Evolutionary conservation across 495 filamentous ascomycete genomes (phyloP).

Genomic region (Cladorrhinum samala): DNA sequence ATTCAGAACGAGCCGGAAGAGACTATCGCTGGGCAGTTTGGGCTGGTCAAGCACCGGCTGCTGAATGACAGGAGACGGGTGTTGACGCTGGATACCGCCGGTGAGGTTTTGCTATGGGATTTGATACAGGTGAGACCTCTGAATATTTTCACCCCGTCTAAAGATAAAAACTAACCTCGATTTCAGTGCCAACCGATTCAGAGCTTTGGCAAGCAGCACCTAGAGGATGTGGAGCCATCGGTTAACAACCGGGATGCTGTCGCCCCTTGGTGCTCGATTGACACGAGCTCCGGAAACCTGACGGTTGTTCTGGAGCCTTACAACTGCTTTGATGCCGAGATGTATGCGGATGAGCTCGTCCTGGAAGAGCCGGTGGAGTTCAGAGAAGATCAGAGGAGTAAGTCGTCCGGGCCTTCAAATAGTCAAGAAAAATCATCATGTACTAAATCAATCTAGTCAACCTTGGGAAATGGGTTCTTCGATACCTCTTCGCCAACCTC

Average conservation of each 20-base stretch:
- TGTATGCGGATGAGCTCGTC: constrained; percentile 84
- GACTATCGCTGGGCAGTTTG: constrained; percentile 91
- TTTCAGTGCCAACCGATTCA: constrained; percentile 72
- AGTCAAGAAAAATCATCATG: constrained; percentile 11
- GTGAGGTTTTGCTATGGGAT: constrained; percentile 96
- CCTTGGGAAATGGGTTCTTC: constrained; percentile 91
- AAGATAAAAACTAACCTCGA: constrained; percentile 7
- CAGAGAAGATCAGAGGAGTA: constrained; percentile 91
- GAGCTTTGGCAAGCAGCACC: constrained; percentile 84
- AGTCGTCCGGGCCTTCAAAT: constrained; percentile 21
- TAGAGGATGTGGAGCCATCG: constrained; percentile 85
- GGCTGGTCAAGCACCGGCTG: constrained; percentile 86
- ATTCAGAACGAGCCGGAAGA: constrained; percentile 72
- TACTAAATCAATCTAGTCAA: constrained; percentile 61
- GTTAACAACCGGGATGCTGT: constrained; percentile 85
- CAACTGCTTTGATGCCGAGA: constrained; percentile 95
- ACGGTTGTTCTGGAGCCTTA: constrained; percentile 89
- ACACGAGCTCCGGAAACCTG: constrained; percentile 84
- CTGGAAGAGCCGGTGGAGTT: constrained; percentile 70
- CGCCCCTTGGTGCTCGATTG: constrained; percentile 90
- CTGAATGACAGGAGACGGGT: constrained; percentile 86
- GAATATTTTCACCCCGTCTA: constrained; percentile 5
- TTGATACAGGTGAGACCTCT: constrained; percentile 58
- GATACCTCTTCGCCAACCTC: constrained; percentile 84
- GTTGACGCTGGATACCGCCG: constrained; percentile 87